Conservation (phyloP, 441 rosid species). For the Corymbia calophylla region DNA sequence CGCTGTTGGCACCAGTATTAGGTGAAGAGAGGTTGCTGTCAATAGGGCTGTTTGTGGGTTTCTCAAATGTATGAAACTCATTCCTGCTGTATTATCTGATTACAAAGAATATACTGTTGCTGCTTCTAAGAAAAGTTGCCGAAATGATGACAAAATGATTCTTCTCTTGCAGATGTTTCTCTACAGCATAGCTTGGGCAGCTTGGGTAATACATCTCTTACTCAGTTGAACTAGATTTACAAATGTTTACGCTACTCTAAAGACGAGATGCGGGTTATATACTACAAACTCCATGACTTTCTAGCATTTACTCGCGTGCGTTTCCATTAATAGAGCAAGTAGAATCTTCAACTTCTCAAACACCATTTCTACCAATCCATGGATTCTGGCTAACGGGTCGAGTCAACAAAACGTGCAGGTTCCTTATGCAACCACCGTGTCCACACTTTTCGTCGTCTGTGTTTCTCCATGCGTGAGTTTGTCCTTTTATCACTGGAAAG, state of each 20-base stretch:
- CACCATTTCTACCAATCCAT: neutral
- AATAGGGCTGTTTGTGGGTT: slow-evolving; percentile 48
- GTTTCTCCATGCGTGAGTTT: slow-evolving; percentile 61
- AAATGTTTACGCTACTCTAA: neutral
- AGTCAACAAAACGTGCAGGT: slow-evolving; percentile 36
- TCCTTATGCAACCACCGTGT: slow-evolving; percentile 50
- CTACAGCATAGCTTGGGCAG: slow-evolving; percentile 68
- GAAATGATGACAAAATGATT: neutral
- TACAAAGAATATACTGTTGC: neutral
- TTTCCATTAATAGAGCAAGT: neutral
- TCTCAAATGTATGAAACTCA: slow-evolving; percentile 30
- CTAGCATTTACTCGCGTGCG: neutral
- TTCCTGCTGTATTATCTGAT: neutral
- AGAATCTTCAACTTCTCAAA: neutral
- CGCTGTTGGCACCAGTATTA: slow-evolving; percentile 44
- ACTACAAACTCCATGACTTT: neutral
- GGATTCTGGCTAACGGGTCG: neutral
- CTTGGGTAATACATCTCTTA: slow-evolving; percentile 45
- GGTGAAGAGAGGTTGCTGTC: slow-evolving; percentile 70
- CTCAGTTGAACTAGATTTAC: neutral
- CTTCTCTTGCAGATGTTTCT: slow-evolving; percentile 46
- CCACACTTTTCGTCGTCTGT: slow-evolving; percentile 24
- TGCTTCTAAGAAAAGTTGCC: neutral
- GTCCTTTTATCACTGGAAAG: neutral
- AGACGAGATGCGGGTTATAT: neutral